A percentile compares a stretch with the other conserved stretches of the same genome.
Evolutionary conservation across 352 stramenopile genomes (phyloP).

Genomic region (Phytophthora nicotianae): DNA sequence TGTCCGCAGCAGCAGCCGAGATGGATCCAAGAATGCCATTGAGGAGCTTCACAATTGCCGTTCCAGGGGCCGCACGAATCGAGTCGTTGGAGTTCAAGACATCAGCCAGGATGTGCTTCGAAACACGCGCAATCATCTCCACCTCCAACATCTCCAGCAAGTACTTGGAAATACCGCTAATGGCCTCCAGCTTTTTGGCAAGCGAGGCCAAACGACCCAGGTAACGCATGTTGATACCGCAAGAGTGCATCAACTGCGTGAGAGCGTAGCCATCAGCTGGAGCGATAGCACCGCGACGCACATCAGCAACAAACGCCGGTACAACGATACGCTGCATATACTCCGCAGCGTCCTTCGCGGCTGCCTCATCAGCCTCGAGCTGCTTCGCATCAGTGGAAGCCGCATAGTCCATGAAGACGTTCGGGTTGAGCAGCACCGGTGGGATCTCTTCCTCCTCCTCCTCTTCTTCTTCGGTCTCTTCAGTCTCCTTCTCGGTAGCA

Average conservation of each 20-base stretch:
- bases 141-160: constrained; percentile 95
- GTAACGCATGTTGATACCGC: constrained; percentile 97
- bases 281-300: constrained; percentile 82
- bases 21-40: constrained; percentile 83
- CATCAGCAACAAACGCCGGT: constrained; percentile 81
- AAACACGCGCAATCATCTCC: constrained; percentile 94
- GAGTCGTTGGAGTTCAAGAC: constrained; percentile 68
- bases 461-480: constrained; percentile 50
- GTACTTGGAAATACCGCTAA: constrained; percentile 90
- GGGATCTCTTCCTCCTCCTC: constrained; percentile 64
- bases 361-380: constrained; percentile 67
- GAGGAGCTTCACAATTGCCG: constrained; percentile 80
- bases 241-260: constrained; percentile 94
- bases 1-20: constrained; percentile 13
- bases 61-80: constrained; percentile 70
- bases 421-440: constrained; percentile 80
- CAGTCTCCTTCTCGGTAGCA: constrained; percentile 33
- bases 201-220: constrained; percentile 92
- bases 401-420: constrained; percentile 91
- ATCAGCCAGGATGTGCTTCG: constrained; percentile 88
- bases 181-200: constrained; percentile 86
- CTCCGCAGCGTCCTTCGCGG: constrained; percentile 73
- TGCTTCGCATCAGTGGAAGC: constrained; percentile 75
- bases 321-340: constrained; percentile 89
- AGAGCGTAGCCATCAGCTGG: constrained; percentile 91